Percentiles rank a stretch among this genome's conserved stretches.
Evolutionary conservation across 805 yeast genomes (phyloP).

Genomic region (Schizosaccharomyces cryophilus): DNA sequence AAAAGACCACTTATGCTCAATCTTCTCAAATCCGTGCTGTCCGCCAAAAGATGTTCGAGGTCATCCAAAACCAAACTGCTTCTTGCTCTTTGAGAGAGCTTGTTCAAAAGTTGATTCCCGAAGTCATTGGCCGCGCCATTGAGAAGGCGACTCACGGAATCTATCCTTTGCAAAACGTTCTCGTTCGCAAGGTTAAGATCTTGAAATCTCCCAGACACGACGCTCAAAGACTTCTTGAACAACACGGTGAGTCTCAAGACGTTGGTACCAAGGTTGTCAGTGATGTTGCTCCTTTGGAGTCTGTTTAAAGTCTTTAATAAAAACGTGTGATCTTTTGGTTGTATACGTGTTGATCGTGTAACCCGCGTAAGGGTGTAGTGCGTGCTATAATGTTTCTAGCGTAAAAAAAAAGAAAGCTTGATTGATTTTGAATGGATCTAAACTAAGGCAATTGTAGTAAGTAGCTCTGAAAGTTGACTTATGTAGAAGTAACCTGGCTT

Average conservation of each 20-base stretch:
- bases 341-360: not conserved
- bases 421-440: no score
- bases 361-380: no score
- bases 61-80: conserved; percentile 88
- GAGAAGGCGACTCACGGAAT: conserved; percentile 86
- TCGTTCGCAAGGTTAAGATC: conserved; percentile 95
- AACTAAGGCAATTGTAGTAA: no score
- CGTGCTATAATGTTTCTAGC: no score
- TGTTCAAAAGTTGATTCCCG: conserved; percentile 92
- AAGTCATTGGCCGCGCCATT: conserved; percentile 94
- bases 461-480: no score
- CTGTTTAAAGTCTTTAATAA: conserved; percentile 1
- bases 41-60: conserved; percentile 88
- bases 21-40: conserved; percentile 90
- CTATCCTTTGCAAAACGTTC: conserved; percentile 95
- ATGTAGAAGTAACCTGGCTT: no score
- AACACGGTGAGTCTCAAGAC: conserved; percentile 96
- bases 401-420: no score
- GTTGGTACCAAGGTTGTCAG: conserved; percentile 88
- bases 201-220: conserved; percentile 98
- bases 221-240: conserved; percentile 81
- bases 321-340: not conserved
- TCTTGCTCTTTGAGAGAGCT: conserved; percentile 89
- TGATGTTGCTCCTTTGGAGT: conserved; percentile 1
- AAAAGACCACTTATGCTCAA: conserved; percentile 95